phyloP scores from a whole-genome alignment of 2,329 filamentous ascomycete genomes.

The Fusarium sp. region DNA sequence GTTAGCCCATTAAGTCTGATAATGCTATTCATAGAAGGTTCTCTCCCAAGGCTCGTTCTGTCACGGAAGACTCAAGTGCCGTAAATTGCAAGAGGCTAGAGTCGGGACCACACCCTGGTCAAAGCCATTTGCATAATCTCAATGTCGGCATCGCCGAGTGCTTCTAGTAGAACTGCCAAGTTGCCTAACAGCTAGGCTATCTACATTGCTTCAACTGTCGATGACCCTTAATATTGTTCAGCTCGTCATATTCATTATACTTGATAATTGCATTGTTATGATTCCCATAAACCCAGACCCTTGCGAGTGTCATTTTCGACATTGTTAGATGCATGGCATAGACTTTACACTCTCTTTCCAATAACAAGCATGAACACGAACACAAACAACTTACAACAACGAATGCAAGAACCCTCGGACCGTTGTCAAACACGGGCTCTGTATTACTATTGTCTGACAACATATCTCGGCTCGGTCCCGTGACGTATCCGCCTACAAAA shows the following conservation, averaged over 20 bases:
- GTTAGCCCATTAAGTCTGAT: background rate
- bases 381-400: background rate
- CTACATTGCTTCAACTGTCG: background rate
- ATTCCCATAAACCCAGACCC: background rate
- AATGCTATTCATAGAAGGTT: conserved; percentile 21
- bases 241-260: background rate
- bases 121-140: conserved; percentile 6
- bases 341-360: background rate
- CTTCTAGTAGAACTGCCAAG: conserved; percentile 32
- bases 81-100: conserved; percentile 20
- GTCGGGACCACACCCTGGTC: conserved; percentile 7
- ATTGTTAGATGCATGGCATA: background rate
- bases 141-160: conserved; percentile 36
- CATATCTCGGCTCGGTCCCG: conserved; percentile 29
- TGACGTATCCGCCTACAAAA: conserved; percentile 25
- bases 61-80: conserved; percentile 21
- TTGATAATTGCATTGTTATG: too few relatives aligned
- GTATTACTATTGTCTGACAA: conserved; percentile 30
- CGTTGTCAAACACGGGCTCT: conserved; percentile 23
- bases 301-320: background rate
- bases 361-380: background rate
- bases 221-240: background rate
- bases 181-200: background rate
- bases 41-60: background rate
- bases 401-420: conserved; percentile 13